phyloP scores from a whole-genome alignment of 192 early-diverging fungal species.

The Coemansia sp. region DNA sequence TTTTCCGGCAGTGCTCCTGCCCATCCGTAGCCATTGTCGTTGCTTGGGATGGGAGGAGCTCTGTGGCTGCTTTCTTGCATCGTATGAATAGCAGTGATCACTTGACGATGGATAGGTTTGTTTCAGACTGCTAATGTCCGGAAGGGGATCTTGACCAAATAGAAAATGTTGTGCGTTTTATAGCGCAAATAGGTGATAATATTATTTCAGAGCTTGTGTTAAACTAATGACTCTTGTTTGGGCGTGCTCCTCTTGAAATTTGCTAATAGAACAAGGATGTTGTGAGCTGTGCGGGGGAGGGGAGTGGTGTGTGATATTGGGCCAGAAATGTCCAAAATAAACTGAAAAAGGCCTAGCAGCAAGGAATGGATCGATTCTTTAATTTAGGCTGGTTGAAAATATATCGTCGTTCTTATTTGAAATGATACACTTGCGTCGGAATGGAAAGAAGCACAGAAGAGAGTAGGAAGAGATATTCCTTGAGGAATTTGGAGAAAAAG shows the following conservation, averaged over 20 bases:
- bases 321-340: background rate
- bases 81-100: background rate
- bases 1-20: constrained; percentile 79
- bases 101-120: background rate
- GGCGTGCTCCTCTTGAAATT: too few species aligned
- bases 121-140: too few species aligned
- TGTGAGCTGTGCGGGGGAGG: too few species aligned
- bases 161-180: background rate
- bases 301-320: too few species aligned
- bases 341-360: background rate
- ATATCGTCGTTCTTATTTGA: background rate
- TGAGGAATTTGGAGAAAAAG: background rate
- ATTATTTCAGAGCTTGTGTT: too few species aligned
- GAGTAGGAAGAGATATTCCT: background rate
- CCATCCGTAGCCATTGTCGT: constrained; percentile 59
- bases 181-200: background rate
- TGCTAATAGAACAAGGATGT: too few species aligned
- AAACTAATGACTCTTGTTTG: too few species aligned
- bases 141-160: background rate
- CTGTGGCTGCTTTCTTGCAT: constrained; percentile 1
- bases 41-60: background rate
- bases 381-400: background rate
- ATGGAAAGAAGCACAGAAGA: background rate
- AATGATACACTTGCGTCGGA: background rate
- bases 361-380: background rate